Conservation (phyloP, 106 monocot genomes). For the Agapanthus africanus region DNA sequence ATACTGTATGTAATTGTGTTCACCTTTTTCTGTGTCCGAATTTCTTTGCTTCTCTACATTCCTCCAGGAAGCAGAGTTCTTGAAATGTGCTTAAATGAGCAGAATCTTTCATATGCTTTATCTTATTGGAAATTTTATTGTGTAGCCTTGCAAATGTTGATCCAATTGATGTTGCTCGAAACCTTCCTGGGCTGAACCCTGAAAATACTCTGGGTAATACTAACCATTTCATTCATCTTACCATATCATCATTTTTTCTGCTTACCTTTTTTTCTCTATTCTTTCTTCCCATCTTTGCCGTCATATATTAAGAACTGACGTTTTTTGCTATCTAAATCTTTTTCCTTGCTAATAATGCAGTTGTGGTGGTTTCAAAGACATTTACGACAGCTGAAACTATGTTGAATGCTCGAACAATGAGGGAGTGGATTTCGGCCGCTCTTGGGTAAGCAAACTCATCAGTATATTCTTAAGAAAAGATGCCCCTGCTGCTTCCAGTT, state of each 20-base stretch:
- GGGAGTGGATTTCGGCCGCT: conserved; percentile 71
- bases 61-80: background rate
- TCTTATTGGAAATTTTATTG: conserved; percentile 7
- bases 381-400: conserved; percentile 98
- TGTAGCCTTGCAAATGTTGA: conserved; percentile 97
- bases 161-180: conserved; percentile 83
- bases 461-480: background rate
- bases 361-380: conserved; percentile 96
- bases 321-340: background rate
- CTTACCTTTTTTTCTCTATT: background rate
- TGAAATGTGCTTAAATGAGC: background rate
- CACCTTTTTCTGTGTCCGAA: background rate
- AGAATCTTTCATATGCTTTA: background rate
- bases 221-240: background rate
- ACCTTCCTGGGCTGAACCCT: conserved; percentile 64
- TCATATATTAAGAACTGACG: background rate
- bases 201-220: conserved; percentile 89
- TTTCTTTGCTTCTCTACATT: background rate
- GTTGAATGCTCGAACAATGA: conserved; percentile 96
- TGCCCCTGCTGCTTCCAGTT: background rate
- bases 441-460: conserved; percentile 54
- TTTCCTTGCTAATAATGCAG: conserved; percentile 27
- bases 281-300: background rate
- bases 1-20: too few relatives aligned
- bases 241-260: background rate